These are phyloP conservation scores for Thermomyces lanuginosus DNA, from an alignment of 2,329 filamentous ascomycete genomes.

Conservation along the genomic window DNA sequence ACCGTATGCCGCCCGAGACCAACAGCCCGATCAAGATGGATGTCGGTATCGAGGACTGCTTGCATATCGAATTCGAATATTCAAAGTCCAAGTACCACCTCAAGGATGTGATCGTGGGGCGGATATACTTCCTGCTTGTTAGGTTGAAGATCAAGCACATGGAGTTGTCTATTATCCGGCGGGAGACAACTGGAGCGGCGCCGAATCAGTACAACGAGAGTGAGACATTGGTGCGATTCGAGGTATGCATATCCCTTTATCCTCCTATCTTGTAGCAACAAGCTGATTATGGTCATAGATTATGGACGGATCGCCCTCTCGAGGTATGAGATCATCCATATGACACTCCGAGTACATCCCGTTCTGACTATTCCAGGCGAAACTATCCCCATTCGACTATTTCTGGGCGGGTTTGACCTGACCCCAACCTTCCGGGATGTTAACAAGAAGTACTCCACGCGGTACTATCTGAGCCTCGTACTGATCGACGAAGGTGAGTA, in stretches of 20 bases:
- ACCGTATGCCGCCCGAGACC: conserved; percentile 93
- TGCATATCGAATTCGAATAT: conserved; percentile 99
- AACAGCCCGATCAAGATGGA: conserved; percentile 99
- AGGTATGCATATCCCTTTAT: conserved; percentile 37
- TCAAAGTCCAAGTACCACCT: conserved; percentile 98
- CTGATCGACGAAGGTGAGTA: conserved; percentile 75
- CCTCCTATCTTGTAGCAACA: not conserved
- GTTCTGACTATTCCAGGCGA: conserved; percentile 36
- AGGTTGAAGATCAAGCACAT: conserved; percentile 99
- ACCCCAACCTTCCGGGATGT: conserved; percentile 98
- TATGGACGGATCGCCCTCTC: conserved; percentile 97
- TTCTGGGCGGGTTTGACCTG: conserved; percentile 92
- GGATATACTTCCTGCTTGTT: conserved; percentile 96
- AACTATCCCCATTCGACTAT: conserved; percentile 91
- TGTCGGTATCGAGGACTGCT: conserved; percentile 95
- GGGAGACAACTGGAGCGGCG: conserved; percentile 89
- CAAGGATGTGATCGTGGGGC: conserved; percentile 95
- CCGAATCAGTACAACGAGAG: conserved; percentile 99
- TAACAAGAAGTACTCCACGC: conserved; percentile 98
- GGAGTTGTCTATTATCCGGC: conserved; percentile 92
- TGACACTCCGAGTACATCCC: not conserved
- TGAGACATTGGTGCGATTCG: conserved; percentile 91
- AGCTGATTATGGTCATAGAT: conserved; percentile 39
- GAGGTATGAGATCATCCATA: conserved; percentile 42
- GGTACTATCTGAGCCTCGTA: conserved; percentile 93